A percentile compares a stretch with the other conserved stretches of the same genome.
Conservation (phyloP, 2,329 filamentous ascomycete genomes). For the Dactylellina parvicollis region DNA sequence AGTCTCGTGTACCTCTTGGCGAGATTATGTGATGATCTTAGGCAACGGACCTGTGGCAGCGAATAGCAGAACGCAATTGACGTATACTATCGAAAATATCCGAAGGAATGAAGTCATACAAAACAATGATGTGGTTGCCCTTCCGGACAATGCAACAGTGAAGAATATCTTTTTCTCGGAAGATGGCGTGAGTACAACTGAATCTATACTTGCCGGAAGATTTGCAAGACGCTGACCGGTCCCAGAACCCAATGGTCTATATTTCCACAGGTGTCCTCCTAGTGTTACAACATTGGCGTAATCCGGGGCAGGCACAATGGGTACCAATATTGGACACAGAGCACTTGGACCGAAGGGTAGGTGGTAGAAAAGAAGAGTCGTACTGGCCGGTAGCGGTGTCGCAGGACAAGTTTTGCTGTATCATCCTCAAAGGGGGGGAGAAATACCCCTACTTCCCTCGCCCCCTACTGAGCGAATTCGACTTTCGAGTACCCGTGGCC, state of each 20-base stretch:
- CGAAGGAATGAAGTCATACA: slow-evolving; percentile 94
- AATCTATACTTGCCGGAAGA: not conserved
- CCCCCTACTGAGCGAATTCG: slow-evolving; percentile 90
- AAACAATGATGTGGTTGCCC: slow-evolving; percentile 87
- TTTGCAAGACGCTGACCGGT: slow-evolving; percentile 17
- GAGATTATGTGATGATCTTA: slow-evolving; percentile 94
- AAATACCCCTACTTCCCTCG: slow-evolving; percentile 91
- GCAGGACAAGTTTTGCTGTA: slow-evolving; percentile 93
- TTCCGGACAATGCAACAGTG: slow-evolving; percentile 77
- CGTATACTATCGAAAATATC: slow-evolving; percentile 94
- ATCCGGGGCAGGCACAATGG: slow-evolving; percentile 85
- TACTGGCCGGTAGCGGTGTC: slow-evolving; percentile 98
- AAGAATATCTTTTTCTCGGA: slow-evolving; percentile 92
- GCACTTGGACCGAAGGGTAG: slow-evolving; percentile 80
- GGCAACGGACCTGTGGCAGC: slow-evolving; percentile 87
- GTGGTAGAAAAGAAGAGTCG: slow-evolving; percentile 83
- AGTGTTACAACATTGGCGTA: slow-evolving; percentile 89
- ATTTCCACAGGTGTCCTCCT: slow-evolving; percentile 90
- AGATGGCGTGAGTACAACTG: slow-evolving; percentile 72
- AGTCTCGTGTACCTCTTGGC: slow-evolving; percentile 92
- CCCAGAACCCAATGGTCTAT: slow-evolving; percentile 91
- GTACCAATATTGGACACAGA: slow-evolving; percentile 91
- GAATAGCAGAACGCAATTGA: slow-evolving; percentile 79
- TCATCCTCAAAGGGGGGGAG: slow-evolving; percentile 85
- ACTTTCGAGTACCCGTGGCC: slow-evolving; percentile 83